Conservation (phyloP, 2,329 filamentous ascomycete genomes). For the Penicillium sp. region DNA sequence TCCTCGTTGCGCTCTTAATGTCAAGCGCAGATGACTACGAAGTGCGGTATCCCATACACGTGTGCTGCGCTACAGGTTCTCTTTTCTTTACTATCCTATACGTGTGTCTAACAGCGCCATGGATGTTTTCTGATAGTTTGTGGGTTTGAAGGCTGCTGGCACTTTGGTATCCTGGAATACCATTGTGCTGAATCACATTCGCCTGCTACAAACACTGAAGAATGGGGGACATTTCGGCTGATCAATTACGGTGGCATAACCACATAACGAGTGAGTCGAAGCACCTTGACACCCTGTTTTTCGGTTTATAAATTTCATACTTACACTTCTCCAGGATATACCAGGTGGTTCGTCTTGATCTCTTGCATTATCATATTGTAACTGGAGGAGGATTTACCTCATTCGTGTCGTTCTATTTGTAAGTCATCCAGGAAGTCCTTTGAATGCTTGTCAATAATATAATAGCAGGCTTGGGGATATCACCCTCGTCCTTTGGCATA, state of each 20-base stretch:
- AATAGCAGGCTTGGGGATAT: slow-evolving; percentile 47
- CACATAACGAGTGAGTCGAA: slow-evolving; percentile 54
- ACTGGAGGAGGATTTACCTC: slow-evolving; percentile 58
- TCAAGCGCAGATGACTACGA: slow-evolving; percentile 46
- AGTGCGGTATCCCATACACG: slow-evolving; percentile 44
- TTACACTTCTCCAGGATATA: slow-evolving; percentile 47
- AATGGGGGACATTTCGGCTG: slow-evolving; percentile 50
- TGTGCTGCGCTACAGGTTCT: slow-evolving; percentile 40
- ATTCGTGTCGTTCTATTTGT: slow-evolving; percentile 62
- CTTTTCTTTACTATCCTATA: slow-evolving; percentile 45
- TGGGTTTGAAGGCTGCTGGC: slow-evolving; percentile 58
- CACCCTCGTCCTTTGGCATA: slow-evolving; percentile 57
- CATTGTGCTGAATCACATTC: slow-evolving; percentile 58
- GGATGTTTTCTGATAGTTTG: slow-evolving; percentile 63
- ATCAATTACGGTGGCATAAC: slow-evolving; percentile 59
- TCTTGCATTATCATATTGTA: slow-evolving; percentile 62
- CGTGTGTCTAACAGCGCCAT: slow-evolving; percentile 48
- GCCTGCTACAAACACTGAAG: slow-evolving; percentile 53
- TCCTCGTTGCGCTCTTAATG: slow-evolving; percentile 59
- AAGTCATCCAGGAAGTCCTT: slow-evolving; percentile 34
- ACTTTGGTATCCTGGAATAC: slow-evolving; percentile 61
- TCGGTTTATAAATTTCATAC: slow-evolving; percentile 4
- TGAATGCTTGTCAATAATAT: neutral
- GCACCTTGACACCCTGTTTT: no score
- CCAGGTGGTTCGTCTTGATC: slow-evolving; percentile 57